Evolutionary conservation across 306 rosid genomes (phyloP), one percentile per base, ranked within the genome.

Genomic region (Sophora flavescens): DNA sequence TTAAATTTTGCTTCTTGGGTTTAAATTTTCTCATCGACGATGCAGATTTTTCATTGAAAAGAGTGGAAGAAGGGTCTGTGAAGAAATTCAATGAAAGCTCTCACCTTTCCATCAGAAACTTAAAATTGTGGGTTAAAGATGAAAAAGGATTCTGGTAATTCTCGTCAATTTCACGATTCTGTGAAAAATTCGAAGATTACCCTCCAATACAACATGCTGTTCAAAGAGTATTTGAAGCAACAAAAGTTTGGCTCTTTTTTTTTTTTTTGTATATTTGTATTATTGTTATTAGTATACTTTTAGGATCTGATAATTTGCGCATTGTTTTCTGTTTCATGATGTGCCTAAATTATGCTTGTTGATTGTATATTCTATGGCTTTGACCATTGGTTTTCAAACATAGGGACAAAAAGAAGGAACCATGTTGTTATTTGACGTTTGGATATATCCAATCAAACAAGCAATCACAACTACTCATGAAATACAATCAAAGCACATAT

Each of bases 191-290:
- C 76, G 3, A 74, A 70, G 78, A 14, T 33, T 12, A 57, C 66
- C 5, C 6, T 3, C 6, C 72, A 58, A 45, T 75, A 84, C 74
- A 75, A 69, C 16, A 52, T 3, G 36, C 71, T 81, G 41, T 33
- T 83, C 68, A 81, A 83, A 61, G 83, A 91, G 68, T 86, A 74
- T 82, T 79, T 84, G 32, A 76, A 81, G 3, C 68, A 88, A 41
- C 91, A 86, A 59, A 86, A 87, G 93, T 92, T 91, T 80, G 0
- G 74, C 70, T 22, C 1, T 22, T 22, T 22, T 22, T 22, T 22
- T 22, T n/a, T n/a, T n/a, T n/a, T n/a, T n/a, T n/a, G n/a, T 22
- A 22, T 22, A 1, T 22, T 36, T 36, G 7, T 60, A 7, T 17
- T 28, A 2, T 30, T 59, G 3, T 30, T 36, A 6, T 15, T 7